Evolutionary conservation across 306 rosid species (phyloP).

Genomic region (Cucurbita argyrosperma): DNA sequence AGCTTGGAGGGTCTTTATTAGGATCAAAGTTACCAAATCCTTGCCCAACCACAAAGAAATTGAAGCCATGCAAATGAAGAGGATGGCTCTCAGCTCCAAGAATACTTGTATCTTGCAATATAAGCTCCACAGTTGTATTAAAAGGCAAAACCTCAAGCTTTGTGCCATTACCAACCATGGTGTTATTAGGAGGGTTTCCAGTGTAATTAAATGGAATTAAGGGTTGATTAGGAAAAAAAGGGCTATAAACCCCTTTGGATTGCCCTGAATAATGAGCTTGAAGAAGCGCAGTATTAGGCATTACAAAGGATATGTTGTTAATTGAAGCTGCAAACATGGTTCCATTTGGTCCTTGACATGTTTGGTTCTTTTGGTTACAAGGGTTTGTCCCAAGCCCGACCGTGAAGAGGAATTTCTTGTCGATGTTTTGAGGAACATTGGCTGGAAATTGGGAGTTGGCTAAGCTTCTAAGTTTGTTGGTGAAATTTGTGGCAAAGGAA

Average conservation of each 20-base stretch:
- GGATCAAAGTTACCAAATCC: neutral
- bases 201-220: neutral
- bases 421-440: neutral
- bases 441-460: neutral
- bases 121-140: neutral
- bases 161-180: neutral
- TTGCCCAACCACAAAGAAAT: neutral
- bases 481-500: neutral
- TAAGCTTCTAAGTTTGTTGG: neutral
- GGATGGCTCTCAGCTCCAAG: slow-evolving; percentile 4
- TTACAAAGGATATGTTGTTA: neutral
- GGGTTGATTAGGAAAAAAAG: neutral
- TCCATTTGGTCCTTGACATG: slow-evolving; percentile 3
- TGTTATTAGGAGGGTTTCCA: neutral
- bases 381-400: slow-evolving; percentile 1
- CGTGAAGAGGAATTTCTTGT: neutral
- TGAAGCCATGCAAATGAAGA: slow-evolving; percentile 4
- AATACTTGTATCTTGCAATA: neutral
- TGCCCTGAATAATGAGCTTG: neutral
- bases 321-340: neutral
- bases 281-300: neutral
- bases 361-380: neutral
- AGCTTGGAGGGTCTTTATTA: neutral
- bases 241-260: neutral
- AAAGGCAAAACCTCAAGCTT: neutral